Conservation (phyloP, 1,284 basidiomycete genomes). For the Psilocybe mexicana region DNA sequence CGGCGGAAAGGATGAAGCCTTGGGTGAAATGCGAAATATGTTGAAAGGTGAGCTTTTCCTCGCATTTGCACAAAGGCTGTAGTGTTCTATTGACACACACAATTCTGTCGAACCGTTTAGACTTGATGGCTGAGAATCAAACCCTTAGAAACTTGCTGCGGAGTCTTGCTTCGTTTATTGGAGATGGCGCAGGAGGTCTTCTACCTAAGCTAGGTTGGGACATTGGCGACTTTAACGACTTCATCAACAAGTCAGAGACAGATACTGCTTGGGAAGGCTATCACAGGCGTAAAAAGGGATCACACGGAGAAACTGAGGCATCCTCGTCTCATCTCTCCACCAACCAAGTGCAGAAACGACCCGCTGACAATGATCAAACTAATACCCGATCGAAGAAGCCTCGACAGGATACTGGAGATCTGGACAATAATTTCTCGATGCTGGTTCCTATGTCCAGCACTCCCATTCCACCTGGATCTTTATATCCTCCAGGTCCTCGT, state of each 20-base stretch:
- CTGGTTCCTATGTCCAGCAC: constrained; percentile 51
- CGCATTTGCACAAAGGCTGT: constrained; percentile 14
- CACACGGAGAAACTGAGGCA: constrained; percentile 22
- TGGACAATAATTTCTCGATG: constrained; percentile 53
- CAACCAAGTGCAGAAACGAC: constrained; percentile 37
- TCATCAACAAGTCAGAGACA: constrained; percentile 82
- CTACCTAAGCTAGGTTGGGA: constrained; percentile 81
- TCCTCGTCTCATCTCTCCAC: constrained; percentile 15
- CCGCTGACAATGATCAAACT: constrained; percentile 52
- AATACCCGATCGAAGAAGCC: constrained; percentile 51
- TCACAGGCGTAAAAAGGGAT: constrained; percentile 60
- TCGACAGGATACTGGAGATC: constrained; percentile 44
- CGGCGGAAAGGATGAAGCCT: constrained; percentile 84
- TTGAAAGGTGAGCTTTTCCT: constrained; percentile 58
- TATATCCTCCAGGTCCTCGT: constrained; percentile 37
- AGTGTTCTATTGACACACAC: neutral
- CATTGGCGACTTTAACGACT: constrained; percentile 73
- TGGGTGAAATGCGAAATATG: constrained; percentile 79
- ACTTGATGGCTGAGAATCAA: constrained; percentile 88
- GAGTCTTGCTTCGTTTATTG: constrained; percentile 77
- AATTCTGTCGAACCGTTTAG: constrained; percentile 33
- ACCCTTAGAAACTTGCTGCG: constrained; percentile 77
- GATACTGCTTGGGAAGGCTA: constrained; percentile 91
- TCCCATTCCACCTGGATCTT: constrained; percentile 34
- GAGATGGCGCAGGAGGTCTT: constrained; percentile 78